Base-by-base conservation (phyloP, 305 asterid species). In the Ajuga reptans region DNA sequence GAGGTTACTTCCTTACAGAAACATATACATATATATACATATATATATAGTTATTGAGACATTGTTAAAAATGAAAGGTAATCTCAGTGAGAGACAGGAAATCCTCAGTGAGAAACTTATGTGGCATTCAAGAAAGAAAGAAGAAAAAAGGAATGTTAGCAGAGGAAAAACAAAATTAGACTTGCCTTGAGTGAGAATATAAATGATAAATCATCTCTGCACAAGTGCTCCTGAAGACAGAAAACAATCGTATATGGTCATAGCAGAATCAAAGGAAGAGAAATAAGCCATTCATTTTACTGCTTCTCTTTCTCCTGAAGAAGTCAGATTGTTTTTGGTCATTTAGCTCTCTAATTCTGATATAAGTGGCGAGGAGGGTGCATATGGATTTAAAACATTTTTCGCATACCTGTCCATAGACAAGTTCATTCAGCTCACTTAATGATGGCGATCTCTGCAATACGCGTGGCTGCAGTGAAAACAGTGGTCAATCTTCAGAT, bases 391-490 rank as follows among this genome's bases (percentile, higher is more conserved):
- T 6, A 51, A 24, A 14, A 55, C 45, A 52, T 39, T 24, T 75
- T 34, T 61, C 45, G 11, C 71, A 68, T 78, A 92, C 98, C 98
- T 92, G 97, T 72, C 98, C 98, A 69, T 86, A 88, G 47, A 92
- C 89, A 78, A 92, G 85, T 71, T 82, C 86, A 76, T 92, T 92
- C 78, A 92, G 79, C 77, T 90, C 97, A 80, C 90, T 92, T 68
- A 88, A 72, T 60, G 98, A 92, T 46, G 98, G 97, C 6, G 96
- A 85, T 85, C 87, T 90, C 85, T 86, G 91, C 73, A 88, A 78
- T 36, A 88, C 69, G 56, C 82, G 91, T 49, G 96, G 97, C 98
- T 92, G 85, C 45, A 57, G 75, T 69, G 46, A 79, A 79, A 77
- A 49, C 16, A 50, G 18, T 0, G 50, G 10, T 27, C 41, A 60